phyloP scores from a whole-genome alignment of 2,329 filamentous ascomycete species.

The Talaromyces sp. region DNA sequence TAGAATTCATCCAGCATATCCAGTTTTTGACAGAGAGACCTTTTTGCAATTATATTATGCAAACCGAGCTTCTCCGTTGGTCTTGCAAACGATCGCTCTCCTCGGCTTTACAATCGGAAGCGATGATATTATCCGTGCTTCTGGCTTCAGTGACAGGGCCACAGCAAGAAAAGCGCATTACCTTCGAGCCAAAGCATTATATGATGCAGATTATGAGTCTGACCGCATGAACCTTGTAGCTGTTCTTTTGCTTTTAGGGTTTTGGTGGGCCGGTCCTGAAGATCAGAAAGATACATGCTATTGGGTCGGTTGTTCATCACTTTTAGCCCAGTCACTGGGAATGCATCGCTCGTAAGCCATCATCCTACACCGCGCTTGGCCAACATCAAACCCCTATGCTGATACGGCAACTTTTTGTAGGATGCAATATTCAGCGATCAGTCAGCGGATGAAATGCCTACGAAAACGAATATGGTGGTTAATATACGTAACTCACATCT shows the following conservation, averaged over 20 bases:
- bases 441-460: conserved; percentile 7
- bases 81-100: conserved; percentile 21
- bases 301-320: conserved; percentile 23
- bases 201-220: conserved; percentile 27
- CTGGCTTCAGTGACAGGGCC: conserved; percentile 23
- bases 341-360: conserved; percentile 26
- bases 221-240: conserved; percentile 21
- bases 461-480: conserved; percentile 25
- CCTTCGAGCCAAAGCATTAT: conserved; percentile 27
- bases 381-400: too few species aligned
- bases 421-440: conserved; percentile 3
- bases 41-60: conserved; percentile 18
- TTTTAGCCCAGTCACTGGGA: conserved; percentile 20
- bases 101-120: conserved; percentile 12
- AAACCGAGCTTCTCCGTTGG: conserved; percentile 17
- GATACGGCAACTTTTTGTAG: background rate
- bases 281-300: conserved; percentile 26
- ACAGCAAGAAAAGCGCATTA: conserved; percentile 26
- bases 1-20: conserved; percentile 25
- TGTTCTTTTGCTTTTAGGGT: conserved; percentile 22
- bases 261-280: conserved; percentile 27
- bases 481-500: conserved; percentile 5
- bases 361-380: too few species aligned
- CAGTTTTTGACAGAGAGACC: conserved; percentile 21
- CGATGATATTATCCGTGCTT: conserved; percentile 16